Evolutionary conservation across 805 yeast species (phyloP), one percentile per base, ranked within the genome.

Genomic region (Saccharomycopsis sp.): DNA sequence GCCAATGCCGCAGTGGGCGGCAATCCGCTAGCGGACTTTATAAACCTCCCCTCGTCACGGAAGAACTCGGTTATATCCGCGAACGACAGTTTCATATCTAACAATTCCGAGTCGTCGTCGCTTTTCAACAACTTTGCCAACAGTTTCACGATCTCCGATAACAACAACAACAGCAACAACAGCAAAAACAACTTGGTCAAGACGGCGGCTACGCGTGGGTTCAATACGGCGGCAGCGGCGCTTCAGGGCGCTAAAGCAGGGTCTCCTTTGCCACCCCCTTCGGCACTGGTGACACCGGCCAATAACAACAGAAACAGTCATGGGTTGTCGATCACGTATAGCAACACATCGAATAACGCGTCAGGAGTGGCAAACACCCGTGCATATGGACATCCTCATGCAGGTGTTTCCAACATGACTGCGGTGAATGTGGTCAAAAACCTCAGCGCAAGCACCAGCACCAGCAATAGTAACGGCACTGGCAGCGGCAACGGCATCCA

Each of bases 291-390:
- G 22, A 29, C 0, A 58, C 65, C 68, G 5, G 65, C 71, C 7
- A 63, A 53, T n/a, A 65, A 62, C 19, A 70, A 66, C 51, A 64
- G 62, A 41, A 29, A 53, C 20, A 56, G 54, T 22, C 63, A 78
- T 9, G 42, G 38, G 22, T 19, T 44, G 22, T 44, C 49, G 8
- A 44, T 17, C 49, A 44, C 49, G 19, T 44, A 44, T 12, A 44
- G 49, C 22, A 44, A 44, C 22, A 44, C 22, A 3, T 44, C 49
- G 22, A 44, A 19, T 17, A 44, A 35, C 14, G 41, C 14, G 14
- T 14, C 41, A 9, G 41, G 41, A 35, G 14, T 8, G 8, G 41
- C 41, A 35, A 35, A 14, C 8, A 14, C 14, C 41, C 14, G 14
- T 35, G 41, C 14, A 35, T 35, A 35, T 35, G 14, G 41, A n/a